Evolutionary conservation across 331 rosid genomes (phyloP).

Genomic region (Quercus lobata): DNA sequence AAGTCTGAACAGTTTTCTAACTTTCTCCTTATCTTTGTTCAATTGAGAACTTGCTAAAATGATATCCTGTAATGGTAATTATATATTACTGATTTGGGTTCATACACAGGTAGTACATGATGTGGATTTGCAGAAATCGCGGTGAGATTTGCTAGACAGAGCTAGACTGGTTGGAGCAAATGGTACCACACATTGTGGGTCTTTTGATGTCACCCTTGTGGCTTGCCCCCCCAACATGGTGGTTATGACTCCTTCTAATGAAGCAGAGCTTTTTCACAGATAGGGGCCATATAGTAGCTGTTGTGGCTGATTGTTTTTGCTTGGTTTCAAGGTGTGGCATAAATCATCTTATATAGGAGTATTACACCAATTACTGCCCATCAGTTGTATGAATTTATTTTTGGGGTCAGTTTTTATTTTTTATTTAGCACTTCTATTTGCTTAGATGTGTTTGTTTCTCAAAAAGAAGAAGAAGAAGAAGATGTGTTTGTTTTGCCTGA

Average conservation of each 20-base stretch:
- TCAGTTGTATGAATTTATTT: too few species aligned
- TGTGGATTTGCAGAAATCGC: conserved; percentile 10
- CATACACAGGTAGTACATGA: conserved; percentile 83
- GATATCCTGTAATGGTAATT: background rate
- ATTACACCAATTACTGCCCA: too few species aligned
- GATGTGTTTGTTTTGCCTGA: too few species aligned
- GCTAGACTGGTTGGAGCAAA: conserved; percentile 98
- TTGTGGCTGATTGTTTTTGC: too few species aligned
- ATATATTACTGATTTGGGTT: background rate
- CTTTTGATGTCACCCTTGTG: conserved; percentile 91
- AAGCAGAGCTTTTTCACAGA: conserved; percentile 81
- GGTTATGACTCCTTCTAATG: conserved; percentile 89
- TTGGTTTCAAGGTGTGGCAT: too few species aligned
- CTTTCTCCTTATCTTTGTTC: background rate
- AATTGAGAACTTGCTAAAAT: background rate
- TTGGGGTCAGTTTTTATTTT: too few species aligned
- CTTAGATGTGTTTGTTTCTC: too few species aligned
- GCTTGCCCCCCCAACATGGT: conserved; percentile 98
- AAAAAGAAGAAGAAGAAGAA: too few species aligned
- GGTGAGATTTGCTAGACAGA: conserved; percentile 83
- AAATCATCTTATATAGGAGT: too few species aligned
- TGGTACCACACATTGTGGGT: conserved; percentile 85
- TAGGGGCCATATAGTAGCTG: too few species aligned
- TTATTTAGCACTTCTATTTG: too few species aligned
- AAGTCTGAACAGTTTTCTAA: conserved; percentile 18